Percentiles rank a stretch among this genome's conserved stretches.
These are phyloP conservation scores for Taxawa tesnikishii DNA, from an alignment of 2,329 filamentous ascomycete species.

Conservation along the genomic window DNA sequence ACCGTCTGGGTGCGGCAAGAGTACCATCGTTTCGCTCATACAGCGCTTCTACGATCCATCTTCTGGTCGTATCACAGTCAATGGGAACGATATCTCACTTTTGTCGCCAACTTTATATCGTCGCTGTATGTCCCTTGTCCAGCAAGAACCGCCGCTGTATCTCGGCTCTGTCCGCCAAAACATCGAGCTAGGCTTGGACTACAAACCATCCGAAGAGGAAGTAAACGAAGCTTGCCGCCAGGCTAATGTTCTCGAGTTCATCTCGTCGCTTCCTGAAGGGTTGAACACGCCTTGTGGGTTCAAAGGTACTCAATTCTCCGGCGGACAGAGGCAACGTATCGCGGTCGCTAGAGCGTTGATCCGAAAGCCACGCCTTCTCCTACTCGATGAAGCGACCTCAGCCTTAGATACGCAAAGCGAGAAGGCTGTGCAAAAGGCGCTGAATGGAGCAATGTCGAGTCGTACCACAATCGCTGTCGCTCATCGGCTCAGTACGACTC, in stretches of 20 bases:
- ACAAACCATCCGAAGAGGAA: slow-evolving; percentile 25
- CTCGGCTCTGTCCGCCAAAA: slow-evolving; percentile 55
- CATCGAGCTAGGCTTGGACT: slow-evolving; percentile 31
- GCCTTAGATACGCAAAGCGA: slow-evolving; percentile 55
- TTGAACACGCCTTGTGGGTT: slow-evolving; percentile 36
- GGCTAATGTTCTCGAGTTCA: slow-evolving; percentile 42
- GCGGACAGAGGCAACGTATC: slow-evolving; percentile 45
- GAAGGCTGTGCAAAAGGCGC: slow-evolving; percentile 53
- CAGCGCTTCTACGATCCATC: slow-evolving; percentile 34
- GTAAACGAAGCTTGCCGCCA: slow-evolving; percentile 36
- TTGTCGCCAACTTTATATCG: slow-evolving; percentile 53
- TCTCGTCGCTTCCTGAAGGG: slow-evolving; percentile 38
- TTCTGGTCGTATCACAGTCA: slow-evolving; percentile 29
- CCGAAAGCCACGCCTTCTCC: slow-evolving; percentile 37
- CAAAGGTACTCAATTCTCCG: slow-evolving; percentile 37
- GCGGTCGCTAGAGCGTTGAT: slow-evolving; percentile 44
- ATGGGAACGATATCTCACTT: slow-evolving; percentile 45
- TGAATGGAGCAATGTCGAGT: slow-evolving; percentile 40
- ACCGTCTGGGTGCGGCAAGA: slow-evolving; percentile 36
- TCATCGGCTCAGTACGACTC: slow-evolving; percentile 26
- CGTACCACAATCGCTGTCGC: slow-evolving; percentile 30
- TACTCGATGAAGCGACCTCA: slow-evolving; percentile 49
- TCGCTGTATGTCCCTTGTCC: slow-evolving; percentile 54
- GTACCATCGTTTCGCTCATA: slow-evolving; percentile 31
- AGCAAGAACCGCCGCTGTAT: slow-evolving; percentile 63